phyloP scores from a whole-genome alignment of 345 rosid genomes.

The Iberis pinnata region DNA sequence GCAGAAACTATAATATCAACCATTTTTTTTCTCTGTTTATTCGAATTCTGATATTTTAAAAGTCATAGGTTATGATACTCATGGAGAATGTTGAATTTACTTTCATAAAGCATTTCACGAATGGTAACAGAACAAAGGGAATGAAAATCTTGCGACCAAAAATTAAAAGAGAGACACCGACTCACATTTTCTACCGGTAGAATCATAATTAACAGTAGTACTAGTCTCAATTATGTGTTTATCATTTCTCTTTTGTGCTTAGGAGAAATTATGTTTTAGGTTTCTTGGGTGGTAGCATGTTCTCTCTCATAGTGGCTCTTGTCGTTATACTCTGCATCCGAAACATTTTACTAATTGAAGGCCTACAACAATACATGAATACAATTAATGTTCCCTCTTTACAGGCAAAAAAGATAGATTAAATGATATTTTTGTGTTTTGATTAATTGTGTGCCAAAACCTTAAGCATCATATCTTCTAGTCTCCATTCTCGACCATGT shows the following conservation, averaged over 20 bases:
- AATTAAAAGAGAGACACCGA: conserved; percentile 46
- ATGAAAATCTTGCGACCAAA: conserved; percentile 42
- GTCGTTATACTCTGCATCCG: conserved; percentile 33
- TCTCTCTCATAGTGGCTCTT: conserved; percentile 43
- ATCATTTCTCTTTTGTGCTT: too few species aligned
- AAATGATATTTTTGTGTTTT: too few species aligned
- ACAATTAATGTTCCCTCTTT: conserved; percentile 57
- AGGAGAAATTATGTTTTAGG: conserved; percentile 38
- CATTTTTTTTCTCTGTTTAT: too few species aligned
- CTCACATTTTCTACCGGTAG: conserved; percentile 53
- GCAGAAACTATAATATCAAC: too few species aligned
- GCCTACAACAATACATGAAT: conserved; percentile 34
- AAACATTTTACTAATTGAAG: conserved; percentile 18
- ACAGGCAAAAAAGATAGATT: too few species aligned
- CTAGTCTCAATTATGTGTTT: too few species aligned
- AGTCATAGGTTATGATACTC: neutral
- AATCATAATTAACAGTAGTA: neutral
- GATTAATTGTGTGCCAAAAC: too few species aligned
- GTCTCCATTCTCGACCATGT: too few species aligned
- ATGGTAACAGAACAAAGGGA: too few species aligned
- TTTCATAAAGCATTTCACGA: too few species aligned
- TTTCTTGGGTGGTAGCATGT: conserved; percentile 46
- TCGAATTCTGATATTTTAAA: too few species aligned
- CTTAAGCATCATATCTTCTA: too few species aligned
- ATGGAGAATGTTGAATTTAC: neutral